Conservation (phyloP, 1,284 basidiomycete species). For the Fistulina hepatica region DNA sequence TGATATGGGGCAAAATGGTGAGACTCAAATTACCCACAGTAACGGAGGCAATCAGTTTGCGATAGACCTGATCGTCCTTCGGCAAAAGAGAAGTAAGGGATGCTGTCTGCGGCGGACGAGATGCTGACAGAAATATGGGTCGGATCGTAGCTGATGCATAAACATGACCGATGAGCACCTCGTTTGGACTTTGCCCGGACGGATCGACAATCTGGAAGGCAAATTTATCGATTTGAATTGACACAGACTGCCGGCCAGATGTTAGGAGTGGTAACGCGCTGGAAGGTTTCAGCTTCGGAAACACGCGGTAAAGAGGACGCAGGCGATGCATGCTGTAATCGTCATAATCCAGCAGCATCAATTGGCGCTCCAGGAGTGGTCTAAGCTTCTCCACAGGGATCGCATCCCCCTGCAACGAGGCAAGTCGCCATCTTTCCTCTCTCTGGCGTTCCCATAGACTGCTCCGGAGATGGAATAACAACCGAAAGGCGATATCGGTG, state of each 20-base stretch:
- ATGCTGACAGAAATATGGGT: too few species aligned
- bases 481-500: constrained; percentile 52
- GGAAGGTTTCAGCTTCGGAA: constrained; percentile 14
- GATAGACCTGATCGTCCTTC: too few species aligned
- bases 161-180: too few species aligned
- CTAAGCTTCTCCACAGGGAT: constrained; percentile 17
- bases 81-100: too few species aligned
- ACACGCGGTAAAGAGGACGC: constrained; percentile 25
- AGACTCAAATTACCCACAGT: too few species aligned
- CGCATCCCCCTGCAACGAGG: constrained; percentile 5
- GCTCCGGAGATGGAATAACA: constrained; percentile 62
- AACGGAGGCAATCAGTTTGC: too few species aligned
- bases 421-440: constrained; percentile 10
- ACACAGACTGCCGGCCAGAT: constrained; percentile 14
- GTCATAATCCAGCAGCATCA: constrained; percentile 38
- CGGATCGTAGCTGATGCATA: too few species aligned
- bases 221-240: constrained; percentile 20
- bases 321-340: constrained; percentile 22
- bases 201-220: constrained; percentile 25
- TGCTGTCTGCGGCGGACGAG: too few species aligned
- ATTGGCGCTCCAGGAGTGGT: constrained; percentile 30
- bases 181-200: constrained; percentile 12
- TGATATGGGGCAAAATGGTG: too few species aligned
- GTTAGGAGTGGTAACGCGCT: constrained; percentile 6
- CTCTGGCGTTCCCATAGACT: constrained; percentile 35